phyloP scores from a whole-genome alignment of 2,329 filamentous ascomycete species.

The Fusarium sp. region DNA sequence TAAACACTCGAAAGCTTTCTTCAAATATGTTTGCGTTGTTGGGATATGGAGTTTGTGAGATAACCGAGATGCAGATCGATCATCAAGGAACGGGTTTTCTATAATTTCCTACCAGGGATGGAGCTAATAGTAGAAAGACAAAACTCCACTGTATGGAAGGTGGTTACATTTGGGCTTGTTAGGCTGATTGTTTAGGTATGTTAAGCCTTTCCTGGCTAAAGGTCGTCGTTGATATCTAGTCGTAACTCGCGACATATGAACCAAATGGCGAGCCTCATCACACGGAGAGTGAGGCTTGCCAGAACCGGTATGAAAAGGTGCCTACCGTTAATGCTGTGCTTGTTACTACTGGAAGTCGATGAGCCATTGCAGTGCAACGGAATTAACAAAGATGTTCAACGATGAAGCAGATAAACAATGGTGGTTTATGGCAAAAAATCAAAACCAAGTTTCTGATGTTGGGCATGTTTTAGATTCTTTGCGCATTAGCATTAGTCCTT shows the following conservation, averaged over 20 bases:
- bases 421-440: background rate
- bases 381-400: background rate
- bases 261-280: background rate
- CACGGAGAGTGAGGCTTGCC: background rate
- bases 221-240: background rate
- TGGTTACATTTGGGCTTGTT: background rate
- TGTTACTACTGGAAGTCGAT: background rate
- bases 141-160: background rate
- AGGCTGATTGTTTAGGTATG: background rate
- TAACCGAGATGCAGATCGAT: constrained; percentile 4
- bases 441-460: background rate
- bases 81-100: background rate
- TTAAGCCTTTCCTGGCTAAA: background rate
- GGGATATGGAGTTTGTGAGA: background rate
- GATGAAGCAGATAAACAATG: background rate
- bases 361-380: background rate
- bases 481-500: background rate
- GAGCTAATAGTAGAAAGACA: background rate
- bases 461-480: too few relatives aligned
- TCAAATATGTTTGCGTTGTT: background rate
- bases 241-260: background rate
- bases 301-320: background rate
- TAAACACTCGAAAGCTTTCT: background rate
- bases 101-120: background rate
- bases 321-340: background rate